Evolutionary conservation across 1,284 basidiomycete species (phyloP).

Genomic region (Porodaedalea pini): DNA sequence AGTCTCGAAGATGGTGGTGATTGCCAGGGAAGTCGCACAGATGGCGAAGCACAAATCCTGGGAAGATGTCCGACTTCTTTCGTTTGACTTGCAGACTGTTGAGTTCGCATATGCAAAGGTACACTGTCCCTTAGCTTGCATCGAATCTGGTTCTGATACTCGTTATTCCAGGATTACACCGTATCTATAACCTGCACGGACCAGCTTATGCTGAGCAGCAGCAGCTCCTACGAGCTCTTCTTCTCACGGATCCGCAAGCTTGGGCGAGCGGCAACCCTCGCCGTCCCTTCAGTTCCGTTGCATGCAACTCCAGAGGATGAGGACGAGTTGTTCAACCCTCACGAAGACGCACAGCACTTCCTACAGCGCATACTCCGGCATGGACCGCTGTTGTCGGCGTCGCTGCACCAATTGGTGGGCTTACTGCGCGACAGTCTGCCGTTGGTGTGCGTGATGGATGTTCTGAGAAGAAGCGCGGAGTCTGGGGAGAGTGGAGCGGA

Average conservation of each 20-base stretch:
- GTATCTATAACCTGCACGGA: conserved; percentile 73
- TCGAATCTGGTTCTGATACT: background rate
- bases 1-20: conserved; percentile 88
- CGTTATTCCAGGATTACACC: conserved; percentile 53
- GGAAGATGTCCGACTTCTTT: conserved; percentile 72
- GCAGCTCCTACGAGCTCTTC: conserved; percentile 66
- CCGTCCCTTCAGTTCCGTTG: conserved; percentile 24
- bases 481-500: conserved; percentile 26
- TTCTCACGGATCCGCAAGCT: conserved; percentile 51
- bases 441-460: conserved; percentile 65
- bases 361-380: conserved; percentile 61
- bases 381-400: conserved; percentile 52
- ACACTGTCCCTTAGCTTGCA: conserved; percentile 21
- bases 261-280: conserved; percentile 23
- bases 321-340: conserved; percentile 49
- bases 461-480: conserved; percentile 44
- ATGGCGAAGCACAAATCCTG: conserved; percentile 71
- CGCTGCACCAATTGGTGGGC: conserved; percentile 60
- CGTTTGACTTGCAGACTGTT: conserved; percentile 87
- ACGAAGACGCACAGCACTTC: conserved; percentile 70
- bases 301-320: conserved; percentile 24
- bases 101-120: conserved; percentile 75
- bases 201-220: conserved; percentile 53
- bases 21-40: conserved; percentile 84
- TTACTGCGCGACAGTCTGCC: conserved; percentile 72